A percentile compares a stretch with the other conserved stretches of the same genome.
These are phyloP conservation scores for Mycocalia duriaeana DNA, from an alignment of 1,284 basidiomycete species.

Conservation along the genomic window DNA sequence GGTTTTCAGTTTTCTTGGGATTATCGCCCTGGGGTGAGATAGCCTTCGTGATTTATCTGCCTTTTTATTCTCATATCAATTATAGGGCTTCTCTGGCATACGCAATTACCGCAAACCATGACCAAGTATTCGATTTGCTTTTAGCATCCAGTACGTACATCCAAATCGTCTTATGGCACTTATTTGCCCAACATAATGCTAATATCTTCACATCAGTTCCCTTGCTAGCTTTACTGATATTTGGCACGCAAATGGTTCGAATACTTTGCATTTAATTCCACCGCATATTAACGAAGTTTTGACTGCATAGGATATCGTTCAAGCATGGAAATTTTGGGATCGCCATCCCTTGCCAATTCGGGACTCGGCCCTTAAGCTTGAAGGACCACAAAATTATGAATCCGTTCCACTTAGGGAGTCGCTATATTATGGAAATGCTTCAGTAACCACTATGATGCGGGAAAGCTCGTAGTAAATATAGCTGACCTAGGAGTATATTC, in stretches of 20 bases:
- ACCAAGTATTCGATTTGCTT: slow-evolving; percentile 18
- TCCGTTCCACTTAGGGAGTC: too few species aligned
- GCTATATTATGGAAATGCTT: slow-evolving; percentile 2
- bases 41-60: not conserved
- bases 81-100: slow-evolving; percentile 14
- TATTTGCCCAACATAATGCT: not conserved
- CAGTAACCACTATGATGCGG: not conserved
- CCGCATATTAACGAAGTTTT: not conserved
- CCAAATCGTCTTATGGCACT: not conserved
- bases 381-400: too few species aligned
- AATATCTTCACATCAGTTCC: slow-evolving; percentile 14
- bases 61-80: not conserved
- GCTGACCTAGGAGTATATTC: too few species aligned
- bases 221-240: slow-evolving; percentile 17
- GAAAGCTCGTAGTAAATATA: too few species aligned
- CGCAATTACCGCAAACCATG: slow-evolving; percentile 13
- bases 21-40: slow-evolving; percentile 16
- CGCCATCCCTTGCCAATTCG: too few species aligned
- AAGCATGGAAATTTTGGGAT: slow-evolving; percentile 21
- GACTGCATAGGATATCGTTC: slow-evolving; percentile 16
- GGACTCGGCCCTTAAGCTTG: too few species aligned
- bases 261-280: not conserved
- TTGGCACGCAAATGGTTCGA: slow-evolving; percentile 19
- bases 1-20: slow-evolving; percentile 21
- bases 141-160: slow-evolving; percentile 16